Base-by-base conservation (phyloP, 192 early-diverging fungal genomes). In the Coemansia sp. region DNA sequence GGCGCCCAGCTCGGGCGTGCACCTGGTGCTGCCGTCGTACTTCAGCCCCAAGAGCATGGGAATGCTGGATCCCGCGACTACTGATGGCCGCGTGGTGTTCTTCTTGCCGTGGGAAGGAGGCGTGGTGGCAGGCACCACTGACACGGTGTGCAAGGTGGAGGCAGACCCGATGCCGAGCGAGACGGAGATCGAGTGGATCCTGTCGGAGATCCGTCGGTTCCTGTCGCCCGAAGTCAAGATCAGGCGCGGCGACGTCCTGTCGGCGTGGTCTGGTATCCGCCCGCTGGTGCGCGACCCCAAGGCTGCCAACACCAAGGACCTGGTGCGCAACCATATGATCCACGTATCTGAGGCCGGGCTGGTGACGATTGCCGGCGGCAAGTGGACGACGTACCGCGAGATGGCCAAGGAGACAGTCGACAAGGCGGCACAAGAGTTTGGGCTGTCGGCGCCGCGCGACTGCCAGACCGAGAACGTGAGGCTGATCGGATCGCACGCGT, bases 291-390 rank as follows among this genome's bases (percentile, higher is more conserved):
- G 97, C 69, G 97, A 98, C 79, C 97, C 97, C 24, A 86, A 87
- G 54, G 96, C 96, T 31, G 93, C 93, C 74, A 95, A 93, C 80
- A 97, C 97, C 7, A 92, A 92, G 59, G 90, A 91, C 31, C 86
- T 98, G 80, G 97, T 98, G 42, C 92, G 97, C 69, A 98, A 96
- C 88, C 97, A 98, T 69, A 97, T 98, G 92, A 95, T 98, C 76
- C 89, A 96, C 80, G 92, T 93, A 20, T 91, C 89, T 24, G 82
- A 87, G 31, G 88, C 86, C 55, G 93, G 93, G 5, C 75, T 98
- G 65, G 80, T 98, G 67, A 97, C 97, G 5, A 96, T 98, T 82
- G 95, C 97, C 38, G 97, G 97, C 71, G 97, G 97, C 66, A 98
- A 98, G 76, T 98, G 97, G 97, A 98, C 97, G 3, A 98, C 97